phyloP scores from a whole-genome alignment of 2,329 filamentous ascomycete genomes.

The Colletotrichum theobromicola region DNA sequence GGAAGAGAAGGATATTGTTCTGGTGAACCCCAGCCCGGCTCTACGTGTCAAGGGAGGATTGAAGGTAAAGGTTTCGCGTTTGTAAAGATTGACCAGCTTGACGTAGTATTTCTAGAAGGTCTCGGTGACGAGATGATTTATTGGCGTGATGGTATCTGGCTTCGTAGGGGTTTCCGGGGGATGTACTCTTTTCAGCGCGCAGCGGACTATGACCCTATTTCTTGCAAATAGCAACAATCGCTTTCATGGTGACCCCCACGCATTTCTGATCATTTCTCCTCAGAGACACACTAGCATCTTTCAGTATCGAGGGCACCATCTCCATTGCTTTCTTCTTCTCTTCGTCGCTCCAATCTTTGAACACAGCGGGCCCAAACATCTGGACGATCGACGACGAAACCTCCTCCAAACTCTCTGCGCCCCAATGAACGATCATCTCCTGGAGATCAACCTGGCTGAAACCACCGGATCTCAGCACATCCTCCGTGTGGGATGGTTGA shows the following conservation, averaged over 20 bases:
- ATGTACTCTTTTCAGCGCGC: no score
- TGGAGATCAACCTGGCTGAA: background rate
- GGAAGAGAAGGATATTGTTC: conserved; percentile 26
- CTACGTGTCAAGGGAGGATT: background rate
- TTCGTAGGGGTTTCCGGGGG: no score
- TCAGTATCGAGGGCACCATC: background rate
- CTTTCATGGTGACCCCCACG: conserved; percentile 1
- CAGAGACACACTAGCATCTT: background rate
- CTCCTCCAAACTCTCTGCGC: background rate
- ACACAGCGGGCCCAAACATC: background rate
- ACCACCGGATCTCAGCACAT: background rate
- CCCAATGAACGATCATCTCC: conserved; percentile 1
- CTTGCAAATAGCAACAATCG: conserved; percentile 10
- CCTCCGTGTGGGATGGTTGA: background rate
- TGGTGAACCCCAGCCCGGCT: background rate
- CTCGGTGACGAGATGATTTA: no score
- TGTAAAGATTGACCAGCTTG: background rate
- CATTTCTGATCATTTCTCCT: background rate
- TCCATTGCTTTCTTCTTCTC: background rate
- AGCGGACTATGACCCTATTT: no score
- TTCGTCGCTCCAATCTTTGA: conserved; percentile 3
- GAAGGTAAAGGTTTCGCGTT: background rate
- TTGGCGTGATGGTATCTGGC: no score
- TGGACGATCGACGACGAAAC: background rate
- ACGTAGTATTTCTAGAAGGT: background rate